phyloP scores from a whole-genome alignment of 768 basidiomycete genomes.

The Tephrocybe sp. region DNA sequence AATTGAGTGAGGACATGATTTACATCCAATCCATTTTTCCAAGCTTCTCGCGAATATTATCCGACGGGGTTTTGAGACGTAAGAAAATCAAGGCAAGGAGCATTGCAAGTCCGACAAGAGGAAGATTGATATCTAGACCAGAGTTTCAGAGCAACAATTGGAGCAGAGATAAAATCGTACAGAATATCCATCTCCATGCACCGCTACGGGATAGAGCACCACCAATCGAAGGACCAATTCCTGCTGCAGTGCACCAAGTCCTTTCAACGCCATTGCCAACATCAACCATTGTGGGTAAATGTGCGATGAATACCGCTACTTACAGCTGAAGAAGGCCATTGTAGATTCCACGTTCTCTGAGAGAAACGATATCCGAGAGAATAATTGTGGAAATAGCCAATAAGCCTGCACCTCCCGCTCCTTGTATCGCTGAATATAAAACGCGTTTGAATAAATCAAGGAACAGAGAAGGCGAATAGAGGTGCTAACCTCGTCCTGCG shows the following conservation, averaged over 20 bases:
- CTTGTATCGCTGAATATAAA: constrained; percentile 31
- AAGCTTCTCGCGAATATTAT: constrained; percentile 29
- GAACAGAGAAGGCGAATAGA: background rate
- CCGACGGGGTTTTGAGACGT: constrained; percentile 16
- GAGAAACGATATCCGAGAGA: constrained; percentile 41
- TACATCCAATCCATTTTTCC: constrained; percentile 42
- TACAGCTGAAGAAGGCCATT: constrained; percentile 26
- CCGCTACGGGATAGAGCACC: constrained; percentile 27
- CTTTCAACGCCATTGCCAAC: constrained; percentile 12
- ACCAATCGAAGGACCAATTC: background rate
- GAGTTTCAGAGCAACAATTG: background rate
- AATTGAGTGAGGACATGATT: constrained; percentile 16
- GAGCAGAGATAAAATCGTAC: constrained; percentile 16
- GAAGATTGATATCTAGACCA: constrained; percentile 17
- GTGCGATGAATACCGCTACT: constrained; percentile 30
- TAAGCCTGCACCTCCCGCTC: constrained; percentile 37
- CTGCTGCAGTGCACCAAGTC: background rate
- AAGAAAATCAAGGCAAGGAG: constrained; percentile 13
- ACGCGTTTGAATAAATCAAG: background rate
- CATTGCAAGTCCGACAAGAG: constrained; percentile 9
- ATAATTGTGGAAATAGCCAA: constrained; percentile 37
- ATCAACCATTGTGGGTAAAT: constrained; percentile 18
- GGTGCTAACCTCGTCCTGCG: constrained; percentile 30
- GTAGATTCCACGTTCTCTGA: constrained; percentile 42
- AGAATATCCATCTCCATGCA: constrained; percentile 43